Evolutionary conservation across 2,329 filamentous ascomycete species (phyloP), one percentile per base, ranked within the genome.

Genomic region (Cladophialophora psammophila): DNA sequence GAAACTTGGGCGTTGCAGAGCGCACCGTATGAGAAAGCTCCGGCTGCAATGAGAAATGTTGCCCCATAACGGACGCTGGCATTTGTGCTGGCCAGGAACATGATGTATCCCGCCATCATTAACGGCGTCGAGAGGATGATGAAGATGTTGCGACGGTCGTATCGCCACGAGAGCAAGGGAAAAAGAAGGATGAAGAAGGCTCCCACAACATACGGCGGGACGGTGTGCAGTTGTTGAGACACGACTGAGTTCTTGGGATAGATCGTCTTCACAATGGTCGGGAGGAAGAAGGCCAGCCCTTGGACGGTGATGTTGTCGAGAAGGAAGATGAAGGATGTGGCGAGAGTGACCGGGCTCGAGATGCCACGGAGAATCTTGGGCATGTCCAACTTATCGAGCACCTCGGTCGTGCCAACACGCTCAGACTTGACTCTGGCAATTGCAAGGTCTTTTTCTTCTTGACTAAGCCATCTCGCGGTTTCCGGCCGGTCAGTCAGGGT

Each of bases 241-340:
- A 92, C 80, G 1, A 87, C 83, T 13, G 80, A 81, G 63, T 80
- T 79, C 1, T 83, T 73, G 0, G 87, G 87, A 72, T 91, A 92
- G 71, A 92, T 91, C 5, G 86, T 90, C 52, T 79, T 78, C 50
- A 92, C 88, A 68, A 93, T 91, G 0, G 89, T 92, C 0, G 90
- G 90, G 0, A 84, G 80, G 76, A 91, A 91, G 81, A 91, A 91
- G 1, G 87, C 87, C 3, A 92, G 80, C 3, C 89, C 89, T 74
- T 91, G 88, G 2, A 91, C 89, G 0, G 89, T 91, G 74, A 92
- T 86, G 77, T 90, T 90, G 81, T 89, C 82, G 63, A 90, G 82
- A 0, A 89, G 78, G 78, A 90, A 90, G 71, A 89, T 84, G 70
- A 88, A 78, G 0, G 86, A 76, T 0, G 84, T 88, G 8, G 78